phyloP scores from a whole-genome alignment of 2,329 filamentous ascomycete genomes.

The Fusarium sp. region DNA sequence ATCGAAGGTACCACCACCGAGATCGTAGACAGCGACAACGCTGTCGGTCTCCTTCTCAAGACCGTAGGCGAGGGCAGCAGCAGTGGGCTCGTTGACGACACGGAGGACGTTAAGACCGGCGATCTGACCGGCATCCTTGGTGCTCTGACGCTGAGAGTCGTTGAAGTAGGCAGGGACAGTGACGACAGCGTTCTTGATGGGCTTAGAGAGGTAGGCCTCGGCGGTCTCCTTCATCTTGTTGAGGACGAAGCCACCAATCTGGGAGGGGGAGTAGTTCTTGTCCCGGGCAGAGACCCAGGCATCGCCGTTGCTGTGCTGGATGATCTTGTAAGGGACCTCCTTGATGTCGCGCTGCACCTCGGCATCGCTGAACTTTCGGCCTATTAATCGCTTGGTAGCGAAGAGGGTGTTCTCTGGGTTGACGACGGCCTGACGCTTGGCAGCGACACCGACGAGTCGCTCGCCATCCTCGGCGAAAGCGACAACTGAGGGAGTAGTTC shows the following conservation, averaged over 20 bases:
- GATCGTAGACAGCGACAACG: slow-evolving; percentile 94
- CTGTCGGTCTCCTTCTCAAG: slow-evolving; percentile 93
- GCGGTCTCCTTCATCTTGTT: slow-evolving; percentile 99
- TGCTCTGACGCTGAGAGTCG: slow-evolving; percentile 96
- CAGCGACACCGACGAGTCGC: slow-evolving; percentile 94
- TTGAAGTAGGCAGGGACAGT: slow-evolving; percentile 99
- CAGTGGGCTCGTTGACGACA: slow-evolving; percentile 97
- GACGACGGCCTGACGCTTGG: slow-evolving; percentile 97
- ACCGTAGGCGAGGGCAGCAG: slow-evolving; percentile 93
- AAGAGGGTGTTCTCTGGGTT: slow-evolving; percentile 99
- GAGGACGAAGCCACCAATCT: slow-evolving; percentile 94
- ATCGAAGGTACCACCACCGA: slow-evolving; percentile 99
- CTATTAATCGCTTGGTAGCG: slow-evolving; percentile 98
- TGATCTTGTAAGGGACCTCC: slow-evolving; percentile 98
- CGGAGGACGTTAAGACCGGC: slow-evolving; percentile 94
- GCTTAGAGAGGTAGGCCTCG: slow-evolving; percentile 89
- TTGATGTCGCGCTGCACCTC: slow-evolving; percentile 98
- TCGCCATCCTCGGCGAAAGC: slow-evolving; percentile 96
- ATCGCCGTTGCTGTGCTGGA: slow-evolving; percentile 95
- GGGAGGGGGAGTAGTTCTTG: slow-evolving; percentile 97
- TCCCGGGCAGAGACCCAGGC: slow-evolving; percentile 94
- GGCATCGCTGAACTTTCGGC: slow-evolving; percentile 91
- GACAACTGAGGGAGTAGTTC: slow-evolving; percentile 76
- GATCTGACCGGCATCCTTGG: slow-evolving; percentile 97
- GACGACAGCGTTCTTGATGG: slow-evolving; percentile 93